Evolutionary conservation across 805 yeast species (phyloP).

Genomic region (Zygotorulaspora danielsina): DNA sequence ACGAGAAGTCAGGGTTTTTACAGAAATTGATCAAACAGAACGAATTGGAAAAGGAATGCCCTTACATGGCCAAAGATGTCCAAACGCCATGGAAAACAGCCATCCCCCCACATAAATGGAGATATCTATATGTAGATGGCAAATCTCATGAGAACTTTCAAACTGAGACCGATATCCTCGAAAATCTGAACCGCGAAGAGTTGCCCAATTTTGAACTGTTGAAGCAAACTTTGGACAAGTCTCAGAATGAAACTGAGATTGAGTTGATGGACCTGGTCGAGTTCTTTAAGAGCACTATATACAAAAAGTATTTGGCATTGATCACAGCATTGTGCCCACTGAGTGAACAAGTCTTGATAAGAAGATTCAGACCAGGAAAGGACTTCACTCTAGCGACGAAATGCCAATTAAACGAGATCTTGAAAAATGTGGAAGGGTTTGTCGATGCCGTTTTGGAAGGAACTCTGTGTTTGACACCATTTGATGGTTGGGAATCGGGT

Average conservation of each 20-base stretch:
- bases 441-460: conserved; percentile 63
- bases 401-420: conserved; percentile 41
- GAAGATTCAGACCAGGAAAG: conserved; percentile 92
- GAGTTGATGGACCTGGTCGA: conserved; percentile 49
- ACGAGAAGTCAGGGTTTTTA: conserved; percentile 47
- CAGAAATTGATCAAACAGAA: conserved; percentile 46
- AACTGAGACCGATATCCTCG: conserved; percentile 29
- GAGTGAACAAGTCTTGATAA: conserved; percentile 62
- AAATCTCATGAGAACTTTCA: conserved; percentile 35
- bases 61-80: conserved; percentile 52
- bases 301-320: conserved; percentile 61
- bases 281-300: conserved; percentile 57
- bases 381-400: conserved; percentile 88
- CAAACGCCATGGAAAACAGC: conserved; percentile 82
- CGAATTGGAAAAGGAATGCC: conserved; percentile 62
- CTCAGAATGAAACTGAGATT: conserved; percentile 35
- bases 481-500: conserved; percentile 78
- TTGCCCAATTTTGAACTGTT: conserved; percentile 49
- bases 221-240: conserved; percentile 16
- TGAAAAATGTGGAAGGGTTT: conserved; percentile 28
- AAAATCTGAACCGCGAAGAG: conserved; percentile 43
- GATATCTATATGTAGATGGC: conserved; percentile 80
- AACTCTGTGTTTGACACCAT: conserved; percentile 76
- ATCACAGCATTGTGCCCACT: conserved; percentile 61
- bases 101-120: conserved; percentile 88